These are phyloP conservation scores for Tylopilus felleus DNA, from an alignment of 768 basidiomycete species.

Conservation along the genomic window DNA sequence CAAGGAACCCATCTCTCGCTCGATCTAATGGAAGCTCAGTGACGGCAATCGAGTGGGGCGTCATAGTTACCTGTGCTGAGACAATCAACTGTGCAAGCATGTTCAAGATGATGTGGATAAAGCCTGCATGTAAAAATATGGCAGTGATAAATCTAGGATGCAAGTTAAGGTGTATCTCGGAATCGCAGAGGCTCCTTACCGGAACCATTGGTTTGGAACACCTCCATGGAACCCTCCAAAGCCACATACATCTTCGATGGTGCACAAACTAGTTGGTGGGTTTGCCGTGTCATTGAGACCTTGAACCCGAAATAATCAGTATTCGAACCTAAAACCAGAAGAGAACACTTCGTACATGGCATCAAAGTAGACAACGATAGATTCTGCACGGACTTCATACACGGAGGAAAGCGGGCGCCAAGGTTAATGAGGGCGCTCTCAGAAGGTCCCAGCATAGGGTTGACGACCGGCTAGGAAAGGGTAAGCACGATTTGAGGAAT, in stretches of 20 bases:
- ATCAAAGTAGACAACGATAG: conserved; percentile 54
- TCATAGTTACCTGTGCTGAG: conserved; percentile 62
- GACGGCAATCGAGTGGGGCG: neutral
- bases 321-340: conserved; percentile 1
- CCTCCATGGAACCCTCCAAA: conserved; percentile 67
- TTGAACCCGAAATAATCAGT: conserved; percentile 23
- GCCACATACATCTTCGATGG: conserved; percentile 81
- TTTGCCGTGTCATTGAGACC: conserved; percentile 85
- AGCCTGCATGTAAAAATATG: conserved; percentile 93
- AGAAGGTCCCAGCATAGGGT: conserved; percentile 90
- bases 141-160: conserved; percentile 71
- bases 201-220: conserved; percentile 55
- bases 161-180: conserved; percentile 41
- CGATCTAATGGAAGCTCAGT: conserved; percentile 51
- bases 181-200: conserved; percentile 37
- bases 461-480: conserved; percentile 62
- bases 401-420: conserved; percentile 91
- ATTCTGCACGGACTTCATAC: conserved; percentile 71
- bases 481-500: conserved; percentile 5
- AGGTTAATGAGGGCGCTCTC: conserved; percentile 78
- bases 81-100: conserved; percentile 82
- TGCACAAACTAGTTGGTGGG: conserved; percentile 65
- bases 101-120: conserved; percentile 89
- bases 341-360: conserved; percentile 47
- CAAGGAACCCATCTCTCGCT: conserved; percentile 86